These are phyloP conservation scores for Colletotrichum endophyticum DNA, from an alignment of 2,329 filamentous ascomycete genomes.

Conservation along the genomic window DNA sequence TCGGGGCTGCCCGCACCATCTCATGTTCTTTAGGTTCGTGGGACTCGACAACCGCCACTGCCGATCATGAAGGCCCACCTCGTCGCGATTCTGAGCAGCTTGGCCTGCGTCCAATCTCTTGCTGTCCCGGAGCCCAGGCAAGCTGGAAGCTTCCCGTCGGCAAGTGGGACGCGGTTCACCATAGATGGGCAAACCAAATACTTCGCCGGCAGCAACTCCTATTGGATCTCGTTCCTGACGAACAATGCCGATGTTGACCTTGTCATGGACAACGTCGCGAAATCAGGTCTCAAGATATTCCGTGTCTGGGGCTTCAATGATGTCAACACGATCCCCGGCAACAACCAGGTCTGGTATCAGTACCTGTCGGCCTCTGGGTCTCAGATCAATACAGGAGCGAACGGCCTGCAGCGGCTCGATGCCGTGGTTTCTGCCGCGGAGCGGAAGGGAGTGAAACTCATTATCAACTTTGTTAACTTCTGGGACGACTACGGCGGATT, in stretches of 20 bases:
- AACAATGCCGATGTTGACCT: slow-evolving; percentile 60
- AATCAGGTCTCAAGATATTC: slow-evolving; percentile 59
- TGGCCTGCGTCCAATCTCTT: neutral
- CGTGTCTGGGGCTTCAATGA: slow-evolving; percentile 69
- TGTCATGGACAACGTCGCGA: slow-evolving; percentile 47
- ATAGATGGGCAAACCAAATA: slow-evolving; percentile 50
- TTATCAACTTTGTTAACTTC: slow-evolving; percentile 71
- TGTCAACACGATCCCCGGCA: slow-evolving; percentile 43
- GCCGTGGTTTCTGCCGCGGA: slow-evolving; percentile 66
- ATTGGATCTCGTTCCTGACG: slow-evolving; percentile 58
- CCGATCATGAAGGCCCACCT: neutral
- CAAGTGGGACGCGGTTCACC: slow-evolving; percentile 33
- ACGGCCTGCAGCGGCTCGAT: slow-evolving; percentile 66
- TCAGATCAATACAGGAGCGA: slow-evolving; percentile 65
- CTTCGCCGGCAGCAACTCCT: slow-evolving; percentile 59
- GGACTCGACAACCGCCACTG: neutral
- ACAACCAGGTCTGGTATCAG: slow-evolving; percentile 48
- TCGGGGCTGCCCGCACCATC: neutral
- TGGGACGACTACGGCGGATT: slow-evolving; percentile 72
- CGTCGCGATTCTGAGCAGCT: neutral
- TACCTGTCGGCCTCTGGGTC: slow-evolving; percentile 51
- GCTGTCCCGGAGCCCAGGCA: neutral
- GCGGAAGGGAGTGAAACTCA: slow-evolving; percentile 63
- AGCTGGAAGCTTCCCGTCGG: neutral
- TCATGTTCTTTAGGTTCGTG: neutral